Conservation (phyloP, 371 early-diverging fungal genomes). For the Apophysomyces elegans region DNA sequence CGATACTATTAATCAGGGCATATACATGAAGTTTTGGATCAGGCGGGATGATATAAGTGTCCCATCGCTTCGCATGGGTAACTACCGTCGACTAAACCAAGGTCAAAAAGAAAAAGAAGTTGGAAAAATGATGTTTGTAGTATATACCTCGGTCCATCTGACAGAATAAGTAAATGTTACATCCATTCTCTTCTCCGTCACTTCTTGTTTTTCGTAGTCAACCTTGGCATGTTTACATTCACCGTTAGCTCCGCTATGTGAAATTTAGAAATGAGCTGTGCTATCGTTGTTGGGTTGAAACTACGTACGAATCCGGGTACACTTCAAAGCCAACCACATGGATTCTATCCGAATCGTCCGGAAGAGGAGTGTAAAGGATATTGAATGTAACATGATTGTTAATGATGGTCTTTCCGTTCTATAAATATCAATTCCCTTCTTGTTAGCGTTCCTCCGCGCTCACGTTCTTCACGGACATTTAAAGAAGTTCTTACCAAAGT, state of each 20-base stretch:
- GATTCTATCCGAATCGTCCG: conserved; percentile 19
- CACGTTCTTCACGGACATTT: neutral
- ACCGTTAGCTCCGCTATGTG: conserved; percentile 33
- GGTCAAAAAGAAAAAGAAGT: neutral
- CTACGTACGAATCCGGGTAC: conserved; percentile 52
- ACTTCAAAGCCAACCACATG: conserved; percentile 49
- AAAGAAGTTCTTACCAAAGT: conserved; percentile 23
- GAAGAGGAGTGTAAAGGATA: conserved; percentile 30
- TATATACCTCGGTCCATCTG: conserved; percentile 44
- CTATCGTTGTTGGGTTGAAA: neutral
- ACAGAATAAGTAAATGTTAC: conserved; percentile 50
- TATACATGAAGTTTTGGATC: conserved; percentile 34
- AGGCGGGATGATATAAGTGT: conserved; percentile 37
- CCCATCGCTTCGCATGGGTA: conserved; percentile 32
- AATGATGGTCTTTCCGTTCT: conserved; percentile 36
- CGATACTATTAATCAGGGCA: conserved; percentile 34
- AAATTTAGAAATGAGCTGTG: neutral
- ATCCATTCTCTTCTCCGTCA: conserved; percentile 29
- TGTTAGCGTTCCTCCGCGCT: neutral
- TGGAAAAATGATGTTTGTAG: neutral
- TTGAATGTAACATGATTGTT: conserved; percentile 53
- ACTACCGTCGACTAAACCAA: conserved; percentile 13
- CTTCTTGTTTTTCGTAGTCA: conserved; percentile 44
- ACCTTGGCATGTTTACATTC: conserved; percentile 41
- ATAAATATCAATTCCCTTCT: neutral